Evolutionary conservation across 2,329 filamentous ascomycete species (phyloP).

Genomic region (Aureobasidium sp.): DNA sequence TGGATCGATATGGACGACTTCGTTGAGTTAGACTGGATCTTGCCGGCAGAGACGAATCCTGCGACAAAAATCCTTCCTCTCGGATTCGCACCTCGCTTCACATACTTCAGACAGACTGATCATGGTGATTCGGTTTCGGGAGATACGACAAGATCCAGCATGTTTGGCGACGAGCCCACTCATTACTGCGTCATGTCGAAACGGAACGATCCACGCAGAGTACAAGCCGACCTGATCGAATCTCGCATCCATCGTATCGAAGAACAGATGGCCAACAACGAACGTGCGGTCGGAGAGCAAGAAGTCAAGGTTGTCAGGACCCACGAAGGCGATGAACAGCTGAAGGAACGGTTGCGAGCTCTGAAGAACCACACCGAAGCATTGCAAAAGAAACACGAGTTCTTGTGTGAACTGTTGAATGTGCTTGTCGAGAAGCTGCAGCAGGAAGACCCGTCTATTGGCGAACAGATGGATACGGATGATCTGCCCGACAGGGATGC

Average conservation of each 20-base stretch:
- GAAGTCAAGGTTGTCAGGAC: slow-evolving; percentile 52
- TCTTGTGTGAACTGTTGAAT: slow-evolving; percentile 49
- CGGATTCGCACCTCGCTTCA: slow-evolving; percentile 86
- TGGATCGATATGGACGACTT: slow-evolving; percentile 99
- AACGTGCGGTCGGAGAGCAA: slow-evolving; percentile 62
- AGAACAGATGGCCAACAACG: slow-evolving; percentile 67
- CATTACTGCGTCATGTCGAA: slow-evolving; percentile 89
- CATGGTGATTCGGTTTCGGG: slow-evolving; percentile 70
- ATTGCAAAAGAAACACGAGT: slow-evolving; percentile 49
- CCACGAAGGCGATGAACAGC: slow-evolving; percentile 32
- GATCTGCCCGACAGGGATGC: slow-evolving; percentile 37
- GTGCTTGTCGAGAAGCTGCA: slow-evolving; percentile 47
- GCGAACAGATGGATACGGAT: slow-evolving; percentile 31
- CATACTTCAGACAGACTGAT: slow-evolving; percentile 95
- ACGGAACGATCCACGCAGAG: slow-evolving; percentile 65
- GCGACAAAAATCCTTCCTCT: slow-evolving; percentile 91
- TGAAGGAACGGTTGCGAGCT: slow-evolving; percentile 47
- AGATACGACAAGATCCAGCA: slow-evolving; percentile 74
- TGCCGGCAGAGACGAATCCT: slow-evolving; percentile 81
- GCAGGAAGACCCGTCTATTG: slow-evolving; percentile 47
- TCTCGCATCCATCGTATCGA: slow-evolving; percentile 70
- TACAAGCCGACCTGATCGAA: slow-evolving; percentile 79
- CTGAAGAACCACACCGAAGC: slow-evolving; percentile 49
- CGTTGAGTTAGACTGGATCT: slow-evolving; percentile 92
- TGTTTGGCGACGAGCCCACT: slow-evolving; percentile 86